Base-by-base conservation (phyloP, 306 rosid genomes). In the Vigna radiata region DNA sequence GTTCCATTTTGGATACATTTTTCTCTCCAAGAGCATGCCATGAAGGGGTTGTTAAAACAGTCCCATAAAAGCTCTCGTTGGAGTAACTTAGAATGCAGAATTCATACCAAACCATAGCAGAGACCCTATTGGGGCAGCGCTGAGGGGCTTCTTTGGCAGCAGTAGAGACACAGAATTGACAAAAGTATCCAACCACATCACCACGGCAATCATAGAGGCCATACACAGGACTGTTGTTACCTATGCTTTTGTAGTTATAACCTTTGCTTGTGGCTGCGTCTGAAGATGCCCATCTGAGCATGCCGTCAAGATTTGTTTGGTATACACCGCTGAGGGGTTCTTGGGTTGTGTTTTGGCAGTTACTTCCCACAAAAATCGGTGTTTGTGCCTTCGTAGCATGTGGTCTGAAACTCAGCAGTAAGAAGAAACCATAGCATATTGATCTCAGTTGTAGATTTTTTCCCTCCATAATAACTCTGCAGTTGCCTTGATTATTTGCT, bases 201-300 rank as follows among this genome's bases (percentile, higher is more conserved):
- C 59, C 62, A 0, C 83, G 73, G 48, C 83, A 71, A 7, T 79
- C 73, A 2, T 70, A 79, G 15, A 52, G 58, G 58, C 58, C 58
- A 52, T 52, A 52, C 23, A 52, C 12, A 52, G 23, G 11, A 2
- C 0, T 21, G 61, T 5, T 50, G 64, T 7, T 36, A 7, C 66
- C 50, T 21, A 73, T 21, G 25, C 0, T 52, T n/a, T n/a, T 53
- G 56, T 37, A 8, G 67, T 66, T 66, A 12, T 65, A 76, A 6
- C 80, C 81, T 54, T 53, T 71, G 83, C 83, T 62, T 41, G 66
- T 62, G 56, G 33, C 56, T 23, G 77, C 18, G n/a, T 70, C 70
- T 5, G 15, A 0, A 8, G 53, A 6, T 13, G 62, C 8, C 77
- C 77, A 70, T 16, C 56, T 16, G 65, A 70, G 55, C 15, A 70